Conservation (phyloP, 2,329 filamentous ascomycete genomes). For the Cytospora chrysosperma region DNA sequence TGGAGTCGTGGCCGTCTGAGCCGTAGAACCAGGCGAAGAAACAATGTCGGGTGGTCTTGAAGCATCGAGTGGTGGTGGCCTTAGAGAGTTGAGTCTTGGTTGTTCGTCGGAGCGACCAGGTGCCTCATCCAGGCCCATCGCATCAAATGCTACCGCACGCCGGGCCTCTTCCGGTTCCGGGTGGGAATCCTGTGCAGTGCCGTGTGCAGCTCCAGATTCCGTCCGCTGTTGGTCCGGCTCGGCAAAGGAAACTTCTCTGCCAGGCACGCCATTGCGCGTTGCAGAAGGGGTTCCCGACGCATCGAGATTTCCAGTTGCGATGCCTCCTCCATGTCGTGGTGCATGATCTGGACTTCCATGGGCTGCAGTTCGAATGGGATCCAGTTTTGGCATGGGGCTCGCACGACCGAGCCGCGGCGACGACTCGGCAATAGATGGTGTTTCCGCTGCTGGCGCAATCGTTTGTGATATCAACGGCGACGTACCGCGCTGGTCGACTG, state of each 20-base stretch:
- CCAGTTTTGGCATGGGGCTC: not conserved
- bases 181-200: not conserved
- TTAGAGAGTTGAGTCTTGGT: slow-evolving; percentile 33
- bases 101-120: slow-evolving; percentile 32
- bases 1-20: slow-evolving; percentile 72
- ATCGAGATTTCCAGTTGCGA: not conserved
- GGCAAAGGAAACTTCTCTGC: slow-evolving; percentile 18
- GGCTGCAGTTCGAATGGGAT: not conserved
- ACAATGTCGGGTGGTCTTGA: slow-evolving; percentile 43
- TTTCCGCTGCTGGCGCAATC: not conserved
- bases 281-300: not conserved
- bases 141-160: slow-evolving; percentile 21
- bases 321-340: not conserved
- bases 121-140: slow-evolving; percentile 27
- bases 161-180: slow-evolving; percentile 25
- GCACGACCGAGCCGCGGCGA: not conserved
- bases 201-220: not conserved
- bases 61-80: slow-evolving; percentile 36
- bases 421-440: not conserved
- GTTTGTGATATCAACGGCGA: slow-evolving; percentile 4
- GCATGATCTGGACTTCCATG: not conserved
- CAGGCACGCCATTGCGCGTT: slow-evolving; percentile 2
- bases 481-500: slow-evolving; percentile 7
- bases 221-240: slow-evolving; percentile 10
- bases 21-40: slow-evolving; percentile 64